Evolutionary conservation across 345 rosid genomes (phyloP).

Genomic region (Dovyalis caffra): DNA sequence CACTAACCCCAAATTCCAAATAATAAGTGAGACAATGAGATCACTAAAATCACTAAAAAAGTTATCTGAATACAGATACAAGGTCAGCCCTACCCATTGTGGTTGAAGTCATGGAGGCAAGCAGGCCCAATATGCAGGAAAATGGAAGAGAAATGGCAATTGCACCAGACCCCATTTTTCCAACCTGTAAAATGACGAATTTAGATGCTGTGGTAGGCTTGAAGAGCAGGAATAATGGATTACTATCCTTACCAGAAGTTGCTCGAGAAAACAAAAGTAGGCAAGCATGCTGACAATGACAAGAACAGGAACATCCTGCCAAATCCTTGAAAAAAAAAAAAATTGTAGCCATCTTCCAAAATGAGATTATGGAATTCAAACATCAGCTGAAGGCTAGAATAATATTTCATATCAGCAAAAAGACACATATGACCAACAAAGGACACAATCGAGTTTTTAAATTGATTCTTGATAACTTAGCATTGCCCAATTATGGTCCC

Average conservation of each 20-base stretch:
- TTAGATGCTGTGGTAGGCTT: slow-evolving; percentile 9
- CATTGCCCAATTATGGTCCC: not conserved
- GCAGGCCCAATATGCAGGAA: slow-evolving; percentile 82
- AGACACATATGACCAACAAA: not conserved
- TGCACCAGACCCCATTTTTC: slow-evolving; percentile 78
- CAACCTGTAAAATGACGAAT: slow-evolving; percentile 41
- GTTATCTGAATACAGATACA: not conserved
- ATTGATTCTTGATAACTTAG: not conserved
- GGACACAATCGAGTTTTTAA: not conserved
- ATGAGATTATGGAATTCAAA: not conserved
- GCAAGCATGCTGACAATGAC: slow-evolving; percentile 97
- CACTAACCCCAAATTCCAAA: slow-evolving; percentile 42
- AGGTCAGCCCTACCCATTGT: slow-evolving; percentile 71
- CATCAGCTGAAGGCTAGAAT: not conserved
- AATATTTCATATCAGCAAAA: not conserved
- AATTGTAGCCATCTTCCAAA: not conserved
- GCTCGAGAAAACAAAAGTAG: slow-evolving; percentile 95
- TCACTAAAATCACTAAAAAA: not conserved
- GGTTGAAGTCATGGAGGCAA: slow-evolving; percentile 92
- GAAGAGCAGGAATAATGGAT: not conserved
- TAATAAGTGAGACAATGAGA: slow-evolving; percentile 3
- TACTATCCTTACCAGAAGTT: slow-evolving; percentile 68
- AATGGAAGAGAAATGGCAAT: slow-evolving; percentile 93
- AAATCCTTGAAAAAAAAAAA: slow-evolving; percentile 70
- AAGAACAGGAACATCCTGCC: slow-evolving; percentile 95